Percentiles rank a stretch among this genome's conserved stretches.
Evolutionary conservation across 768 basidiomycete species (phyloP).

Genomic region (Russula virescens): DNA sequence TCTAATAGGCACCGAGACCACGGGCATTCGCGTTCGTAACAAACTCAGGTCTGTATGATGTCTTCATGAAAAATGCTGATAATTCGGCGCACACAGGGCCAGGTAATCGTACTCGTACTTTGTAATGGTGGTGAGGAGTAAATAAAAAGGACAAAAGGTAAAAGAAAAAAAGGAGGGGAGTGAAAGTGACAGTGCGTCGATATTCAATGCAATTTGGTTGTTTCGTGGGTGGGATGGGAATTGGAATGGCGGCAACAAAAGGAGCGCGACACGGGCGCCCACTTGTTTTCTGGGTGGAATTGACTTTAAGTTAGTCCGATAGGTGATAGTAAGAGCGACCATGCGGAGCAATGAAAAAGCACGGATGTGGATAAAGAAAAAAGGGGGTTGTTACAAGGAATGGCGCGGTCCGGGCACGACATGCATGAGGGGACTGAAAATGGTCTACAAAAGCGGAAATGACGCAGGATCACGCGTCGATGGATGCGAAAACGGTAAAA

Average conservation of each 20-base stretch:
- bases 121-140: neutral
- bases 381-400: constrained; percentile 11
- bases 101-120: constrained; percentile 7
- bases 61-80: neutral
- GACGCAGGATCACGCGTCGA: neutral
- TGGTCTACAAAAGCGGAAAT: neutral
- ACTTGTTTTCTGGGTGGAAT: neutral
- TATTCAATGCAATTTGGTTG: neutral
- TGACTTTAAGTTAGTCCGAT: constrained; percentile 11
- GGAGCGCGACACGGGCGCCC: neutral
- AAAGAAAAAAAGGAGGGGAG: neutral
- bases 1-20: too few species aligned
- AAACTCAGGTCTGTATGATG: neutral
- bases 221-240: neutral
- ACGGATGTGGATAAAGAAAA: neutral
- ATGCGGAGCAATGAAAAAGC: neutral
- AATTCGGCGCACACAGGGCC: constrained; percentile 6
- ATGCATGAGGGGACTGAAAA: constrained; percentile 5
- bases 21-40: too few species aligned
- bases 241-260: neutral
- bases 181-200: neutral
- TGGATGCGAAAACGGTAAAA: neutral
- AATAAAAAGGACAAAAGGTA: neutral
- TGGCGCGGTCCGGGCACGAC: neutral
- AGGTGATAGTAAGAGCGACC: neutral